A percentile compares a stretch with the other conserved stretches of the same genome.
Evolutionary conservation across 345 rosid genomes (phyloP).

Genomic region (Abelmoschus esculentus): DNA sequence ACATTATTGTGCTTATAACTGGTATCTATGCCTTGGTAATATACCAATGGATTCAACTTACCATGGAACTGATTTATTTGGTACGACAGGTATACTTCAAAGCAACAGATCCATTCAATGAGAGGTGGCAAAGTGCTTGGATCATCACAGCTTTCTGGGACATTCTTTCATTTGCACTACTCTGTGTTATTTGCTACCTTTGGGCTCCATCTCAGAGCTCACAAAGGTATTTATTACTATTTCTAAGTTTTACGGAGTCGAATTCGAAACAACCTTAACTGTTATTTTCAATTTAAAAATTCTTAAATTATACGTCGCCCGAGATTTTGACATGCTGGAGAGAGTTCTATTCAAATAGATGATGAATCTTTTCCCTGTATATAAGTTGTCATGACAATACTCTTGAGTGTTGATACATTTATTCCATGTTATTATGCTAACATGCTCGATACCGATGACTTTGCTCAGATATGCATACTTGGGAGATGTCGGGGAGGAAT

Average conservation of each 20-base stretch:
- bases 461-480: conserved; percentile 72
- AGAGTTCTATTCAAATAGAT: background rate
- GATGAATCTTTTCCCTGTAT: background rate
- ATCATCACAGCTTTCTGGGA: conserved; percentile 96
- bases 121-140: conserved; percentile 92
- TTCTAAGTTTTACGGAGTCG: background rate
- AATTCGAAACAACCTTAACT: background rate
- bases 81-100: conserved; percentile 76
- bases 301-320: background rate
- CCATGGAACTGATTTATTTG: conserved; percentile 11
- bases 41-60: background rate
- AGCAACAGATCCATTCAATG: conserved; percentile 95
- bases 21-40: background rate
- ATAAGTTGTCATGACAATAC: background rate
- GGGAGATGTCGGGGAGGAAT: conserved; percentile 56
- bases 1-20: background rate
- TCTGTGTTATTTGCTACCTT: conserved; percentile 77
- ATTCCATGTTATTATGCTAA: conserved; percentile 9
- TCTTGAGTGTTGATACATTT: background rate
- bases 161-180: conserved; percentile 61
- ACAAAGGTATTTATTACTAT: conserved; percentile 44
- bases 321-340: background rate
- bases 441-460: background rate
- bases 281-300: background rate
- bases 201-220: conserved; percentile 96